phyloP scores from a whole-genome alignment of 306 rosid genomes.

The Inga laurina region DNA sequence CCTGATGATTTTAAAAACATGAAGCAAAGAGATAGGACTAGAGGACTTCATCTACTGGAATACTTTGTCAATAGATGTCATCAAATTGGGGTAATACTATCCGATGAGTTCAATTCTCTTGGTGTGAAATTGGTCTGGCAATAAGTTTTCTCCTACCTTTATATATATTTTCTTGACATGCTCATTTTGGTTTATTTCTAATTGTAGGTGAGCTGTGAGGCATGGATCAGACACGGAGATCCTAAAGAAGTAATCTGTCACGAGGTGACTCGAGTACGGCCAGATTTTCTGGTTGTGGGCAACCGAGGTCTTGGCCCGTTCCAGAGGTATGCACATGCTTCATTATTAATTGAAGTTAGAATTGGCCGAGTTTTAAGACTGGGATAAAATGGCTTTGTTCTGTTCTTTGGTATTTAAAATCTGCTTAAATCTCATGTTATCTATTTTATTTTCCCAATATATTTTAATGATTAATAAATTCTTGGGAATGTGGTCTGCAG shows the following conservation, averaged over 20 bases:
- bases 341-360: background rate
- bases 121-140: background rate
- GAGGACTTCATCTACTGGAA: constrained; percentile 80
- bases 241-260: constrained; percentile 81
- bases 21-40: constrained; percentile 52
- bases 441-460: background rate
- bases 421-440: background rate
- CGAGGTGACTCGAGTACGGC: constrained; percentile 69
- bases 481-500: constrained; percentile 38
- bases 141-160: background rate
- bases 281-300: constrained; percentile 89
- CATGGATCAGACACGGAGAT: constrained; percentile 84
- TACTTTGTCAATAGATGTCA: constrained; percentile 81
- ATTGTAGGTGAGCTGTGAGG: constrained; percentile 76
- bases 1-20: constrained; percentile 73
- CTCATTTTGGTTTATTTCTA: background rate
- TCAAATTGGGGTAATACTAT: constrained; percentile 77
- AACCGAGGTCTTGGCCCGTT: constrained; percentile 97
- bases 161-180: background rate
- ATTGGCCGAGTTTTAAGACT: background rate
- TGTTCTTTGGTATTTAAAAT: background rate
- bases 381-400: background rate
- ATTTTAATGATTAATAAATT: constrained; percentile 18
- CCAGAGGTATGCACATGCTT: constrained; percentile 60
- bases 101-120: constrained; percentile 13